Evolutionary conservation across 2,329 filamentous ascomycete genomes (phyloP).

Genomic region (Apiospora sp.): DNA sequence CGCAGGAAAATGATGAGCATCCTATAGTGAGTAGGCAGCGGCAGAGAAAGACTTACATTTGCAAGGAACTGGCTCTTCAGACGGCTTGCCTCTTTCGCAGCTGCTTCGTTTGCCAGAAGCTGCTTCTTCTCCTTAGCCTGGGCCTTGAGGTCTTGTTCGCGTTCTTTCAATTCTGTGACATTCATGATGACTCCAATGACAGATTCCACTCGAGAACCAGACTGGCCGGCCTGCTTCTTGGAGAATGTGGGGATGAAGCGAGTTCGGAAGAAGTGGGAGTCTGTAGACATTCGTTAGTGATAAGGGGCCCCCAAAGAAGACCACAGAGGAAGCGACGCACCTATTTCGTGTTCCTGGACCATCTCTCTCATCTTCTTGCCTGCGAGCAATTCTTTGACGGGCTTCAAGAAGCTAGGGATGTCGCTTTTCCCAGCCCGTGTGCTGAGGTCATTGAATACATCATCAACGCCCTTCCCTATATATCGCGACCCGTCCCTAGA

Average conservation of each 20-base stretch:
- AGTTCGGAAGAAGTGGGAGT: constrained; percentile 74
- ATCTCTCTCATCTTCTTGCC: constrained; percentile 64
- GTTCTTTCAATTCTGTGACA: constrained; percentile 74
- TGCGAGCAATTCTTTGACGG: constrained; percentile 71
- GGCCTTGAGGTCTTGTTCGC: constrained; percentile 68
- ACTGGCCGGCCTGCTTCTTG: constrained; percentile 49
- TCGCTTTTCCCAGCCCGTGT: constrained; percentile 53
- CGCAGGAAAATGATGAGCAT: constrained; percentile 31
- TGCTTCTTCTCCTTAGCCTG: constrained; percentile 75
- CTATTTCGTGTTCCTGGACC: constrained; percentile 68
- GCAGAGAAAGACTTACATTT: constrained; percentile 52
- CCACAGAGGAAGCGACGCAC: constrained; percentile 40
- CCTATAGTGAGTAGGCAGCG: neutral
- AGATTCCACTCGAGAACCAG: constrained; percentile 59
- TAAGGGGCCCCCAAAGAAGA: neutral
- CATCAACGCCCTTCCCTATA: constrained; percentile 69
- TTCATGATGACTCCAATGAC: constrained; percentile 84
- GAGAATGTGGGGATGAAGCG: constrained; percentile 72
- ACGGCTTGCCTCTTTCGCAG: constrained; percentile 81
- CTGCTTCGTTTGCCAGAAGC: constrained; percentile 76
- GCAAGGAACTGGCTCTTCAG: constrained; percentile 83
- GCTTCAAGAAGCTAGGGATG: constrained; percentile 58
- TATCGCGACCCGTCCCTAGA: constrained; percentile 54
- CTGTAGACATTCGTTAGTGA: constrained; percentile 40
- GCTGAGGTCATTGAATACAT: constrained; percentile 65